Percentiles rank a stretch among this genome's conserved stretches.
Conservation (phyloP, 2,329 filamentous ascomycete species). For the Verticillium isaacii region DNA sequence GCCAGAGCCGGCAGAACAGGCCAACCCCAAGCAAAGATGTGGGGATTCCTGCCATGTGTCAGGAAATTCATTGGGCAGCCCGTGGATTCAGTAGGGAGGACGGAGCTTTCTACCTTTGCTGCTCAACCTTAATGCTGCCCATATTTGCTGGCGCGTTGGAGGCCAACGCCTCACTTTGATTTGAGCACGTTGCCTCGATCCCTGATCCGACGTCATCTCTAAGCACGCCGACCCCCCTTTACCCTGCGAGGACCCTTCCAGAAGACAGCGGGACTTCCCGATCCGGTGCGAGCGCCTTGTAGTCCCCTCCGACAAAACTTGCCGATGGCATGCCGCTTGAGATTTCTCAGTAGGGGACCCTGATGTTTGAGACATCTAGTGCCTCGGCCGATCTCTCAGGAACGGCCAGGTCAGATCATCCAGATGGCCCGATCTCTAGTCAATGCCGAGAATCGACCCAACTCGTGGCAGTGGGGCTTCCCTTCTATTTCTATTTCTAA, state of each 20-base stretch:
- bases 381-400: neutral
- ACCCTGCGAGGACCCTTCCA: neutral
- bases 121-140: neutral
- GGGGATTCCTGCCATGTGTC: neutral
- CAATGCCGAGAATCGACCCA: neutral
- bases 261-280: neutral
- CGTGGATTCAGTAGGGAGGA: neutral
- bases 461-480: neutral
- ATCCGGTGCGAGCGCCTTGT: neutral
- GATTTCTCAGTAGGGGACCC: neutral
- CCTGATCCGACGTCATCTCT: neutral
- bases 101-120: neutral
- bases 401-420: neutral
- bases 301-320: neutral
- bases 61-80: neutral
- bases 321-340: neutral
- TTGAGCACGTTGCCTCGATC: neutral
- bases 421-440: neutral
- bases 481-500: neutral
- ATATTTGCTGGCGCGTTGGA: neutral
- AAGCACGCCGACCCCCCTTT: neutral
- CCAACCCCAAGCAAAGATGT: neutral
- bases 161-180: neutral
- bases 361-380: neutral
- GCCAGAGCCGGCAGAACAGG: neutral